phyloP scores from a whole-genome alignment of 148 eudicot species.

The Selenicereus undatus region DNA sequence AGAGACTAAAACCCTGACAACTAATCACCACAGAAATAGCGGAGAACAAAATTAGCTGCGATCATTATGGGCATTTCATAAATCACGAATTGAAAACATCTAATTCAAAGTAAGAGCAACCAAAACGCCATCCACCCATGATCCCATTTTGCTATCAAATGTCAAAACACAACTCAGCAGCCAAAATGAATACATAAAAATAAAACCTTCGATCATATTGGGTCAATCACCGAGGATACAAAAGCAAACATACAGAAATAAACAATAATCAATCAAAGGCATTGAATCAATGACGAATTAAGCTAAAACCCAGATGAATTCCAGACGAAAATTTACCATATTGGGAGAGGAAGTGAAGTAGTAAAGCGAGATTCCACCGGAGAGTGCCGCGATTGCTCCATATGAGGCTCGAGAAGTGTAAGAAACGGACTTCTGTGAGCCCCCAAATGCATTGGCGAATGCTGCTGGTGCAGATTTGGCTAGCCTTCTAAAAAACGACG shows the following conservation, averaged over 20 bases:
- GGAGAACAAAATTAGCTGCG: neutral
- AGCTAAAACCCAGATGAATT: constrained; percentile 22
- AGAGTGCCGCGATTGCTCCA: constrained; percentile 73
- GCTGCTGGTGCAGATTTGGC: constrained; percentile 58
- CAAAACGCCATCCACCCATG: neutral
- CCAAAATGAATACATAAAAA: neutral
- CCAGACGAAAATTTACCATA: constrained; percentile 45
- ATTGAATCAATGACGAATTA: constrained; percentile 2
- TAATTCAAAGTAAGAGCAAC: neutral
- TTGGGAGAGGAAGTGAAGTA: constrained; percentile 53
- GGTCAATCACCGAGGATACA: neutral
- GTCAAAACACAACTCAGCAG: neutral
- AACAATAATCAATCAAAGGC: constrained; percentile 4
- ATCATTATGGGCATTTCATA: neutral
- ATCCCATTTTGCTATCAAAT: neutral
- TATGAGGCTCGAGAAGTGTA: constrained; percentile 37
- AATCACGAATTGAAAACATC: neutral
- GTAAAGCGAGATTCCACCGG: constrained; percentile 66
- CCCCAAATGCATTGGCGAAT: constrained; percentile 33
- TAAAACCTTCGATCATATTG: neutral
- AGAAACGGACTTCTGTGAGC: constrained; percentile 33
- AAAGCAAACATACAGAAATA: neutral
- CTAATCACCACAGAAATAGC: neutral
- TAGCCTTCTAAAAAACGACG: constrained; percentile 53
- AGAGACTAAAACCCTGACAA: neutral